Conservation (phyloP, 768 basidiomycete genomes). For the Lactifluus hygrophoroides region DNA sequence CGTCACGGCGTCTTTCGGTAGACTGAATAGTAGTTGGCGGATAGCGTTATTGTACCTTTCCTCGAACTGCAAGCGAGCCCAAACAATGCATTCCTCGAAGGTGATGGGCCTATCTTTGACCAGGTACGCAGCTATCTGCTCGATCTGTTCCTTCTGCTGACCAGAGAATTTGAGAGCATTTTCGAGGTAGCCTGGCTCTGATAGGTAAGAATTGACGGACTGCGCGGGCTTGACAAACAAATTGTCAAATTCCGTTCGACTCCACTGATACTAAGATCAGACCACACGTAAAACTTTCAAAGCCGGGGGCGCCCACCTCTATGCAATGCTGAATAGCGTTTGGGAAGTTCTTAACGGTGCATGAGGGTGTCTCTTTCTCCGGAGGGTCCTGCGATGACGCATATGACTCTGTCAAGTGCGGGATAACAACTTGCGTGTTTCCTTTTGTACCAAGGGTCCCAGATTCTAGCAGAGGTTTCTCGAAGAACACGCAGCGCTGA, state of each 20-base stretch:
- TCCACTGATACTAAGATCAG: slow-evolving; percentile 53
- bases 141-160: slow-evolving; percentile 82
- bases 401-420: slow-evolving; percentile 93
- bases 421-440: slow-evolving; percentile 92
- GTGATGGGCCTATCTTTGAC: slow-evolving; percentile 90
- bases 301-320: slow-evolving; percentile 50
- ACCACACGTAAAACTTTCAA: not conserved
- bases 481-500: slow-evolving; percentile 92
- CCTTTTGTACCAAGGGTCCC: slow-evolving; percentile 98
- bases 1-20: slow-evolving; percentile 90
- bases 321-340: slow-evolving; percentile 98
- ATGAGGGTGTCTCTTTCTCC: slow-evolving; percentile 93
- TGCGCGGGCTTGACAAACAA: slow-evolving; percentile 92
- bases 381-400: slow-evolving; percentile 98
- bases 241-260: slow-evolving; percentile 84
- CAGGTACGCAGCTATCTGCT: slow-evolving; percentile 81
- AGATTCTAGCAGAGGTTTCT: slow-evolving; percentile 92
- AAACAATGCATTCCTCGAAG: slow-evolving; percentile 94
- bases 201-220: slow-evolving; percentile 91
- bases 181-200: slow-evolving; percentile 93
- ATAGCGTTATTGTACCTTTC: slow-evolving; percentile 90
- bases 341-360: slow-evolving; percentile 98
- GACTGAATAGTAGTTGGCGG: slow-evolving; percentile 82
- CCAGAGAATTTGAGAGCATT: slow-evolving; percentile 85
- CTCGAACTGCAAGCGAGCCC: slow-evolving; percentile 95